Percentiles rank a stretch among this genome's conserved stretches.
These are phyloP conservation scores for Silybum marianum DNA, from an alignment of 129 eudicot genomes.

Conservation along the genomic window DNA sequence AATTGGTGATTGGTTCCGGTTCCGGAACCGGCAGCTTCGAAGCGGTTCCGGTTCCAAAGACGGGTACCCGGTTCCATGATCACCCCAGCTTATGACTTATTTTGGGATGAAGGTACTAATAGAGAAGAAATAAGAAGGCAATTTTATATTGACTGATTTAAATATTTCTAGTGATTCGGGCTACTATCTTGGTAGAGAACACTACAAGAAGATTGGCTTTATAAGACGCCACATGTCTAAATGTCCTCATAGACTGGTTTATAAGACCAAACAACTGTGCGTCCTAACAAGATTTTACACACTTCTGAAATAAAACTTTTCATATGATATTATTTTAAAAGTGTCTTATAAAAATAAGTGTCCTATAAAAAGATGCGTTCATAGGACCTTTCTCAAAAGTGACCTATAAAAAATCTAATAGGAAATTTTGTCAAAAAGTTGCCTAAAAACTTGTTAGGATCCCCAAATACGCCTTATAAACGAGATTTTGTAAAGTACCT, in stretches of 20 bases:
- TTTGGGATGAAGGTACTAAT: too few relatives aligned
- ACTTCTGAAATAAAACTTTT: background rate
- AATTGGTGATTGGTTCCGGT: too few relatives aligned
- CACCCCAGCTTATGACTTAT: too few relatives aligned
- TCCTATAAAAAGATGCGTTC: background rate
- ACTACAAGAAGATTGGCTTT: background rate
- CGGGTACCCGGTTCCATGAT: too few relatives aligned
- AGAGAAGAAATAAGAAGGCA: background rate
- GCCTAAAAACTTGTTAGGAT: background rate
- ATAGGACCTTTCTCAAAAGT: background rate
- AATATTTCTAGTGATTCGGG: background rate
- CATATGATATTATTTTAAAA: too few relatives aligned
- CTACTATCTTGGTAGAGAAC: background rate
- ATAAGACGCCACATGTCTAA: background rate
- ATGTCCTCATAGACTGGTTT: background rate
- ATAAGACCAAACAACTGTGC: background rate
- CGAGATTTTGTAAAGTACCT: conserved; percentile 19
- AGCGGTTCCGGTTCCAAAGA: too few relatives aligned
- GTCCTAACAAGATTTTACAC: too few relatives aligned
- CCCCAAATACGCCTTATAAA: background rate
- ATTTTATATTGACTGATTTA: background rate
- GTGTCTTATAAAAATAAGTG: background rate
- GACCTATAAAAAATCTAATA: background rate
- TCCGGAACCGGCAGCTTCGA: too few relatives aligned
- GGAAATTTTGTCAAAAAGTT: background rate